phyloP scores from a whole-genome alignment of 768 basidiomycete species.

The Kwoniella sp. region DNA sequence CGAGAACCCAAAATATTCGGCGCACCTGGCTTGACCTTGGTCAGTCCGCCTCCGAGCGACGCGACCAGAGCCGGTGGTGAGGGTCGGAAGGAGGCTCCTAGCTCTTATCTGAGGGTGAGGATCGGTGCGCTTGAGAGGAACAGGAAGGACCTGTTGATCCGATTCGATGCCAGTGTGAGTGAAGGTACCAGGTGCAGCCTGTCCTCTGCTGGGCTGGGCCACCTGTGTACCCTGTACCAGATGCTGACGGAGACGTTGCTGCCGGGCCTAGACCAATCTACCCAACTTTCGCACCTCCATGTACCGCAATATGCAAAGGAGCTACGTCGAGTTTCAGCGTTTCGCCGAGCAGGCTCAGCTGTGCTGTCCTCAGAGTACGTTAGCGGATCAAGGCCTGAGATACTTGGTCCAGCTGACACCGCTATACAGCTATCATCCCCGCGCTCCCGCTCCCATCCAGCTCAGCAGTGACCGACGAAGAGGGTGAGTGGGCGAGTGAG shows the following conservation, averaged over 20 bases:
- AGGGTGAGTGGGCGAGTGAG: slow-evolving; percentile 52
- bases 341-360: slow-evolving; percentile 86
- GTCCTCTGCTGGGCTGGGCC: too few species aligned
- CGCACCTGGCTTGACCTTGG: slow-evolving; percentile 23
- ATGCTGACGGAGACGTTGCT: background rate
- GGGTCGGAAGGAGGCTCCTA: slow-evolving; percentile 13
- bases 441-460: slow-evolving; percentile 94
- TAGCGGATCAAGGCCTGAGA: background rate
- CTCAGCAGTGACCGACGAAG: slow-evolving; percentile 94
- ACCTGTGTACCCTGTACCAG: too few species aligned
- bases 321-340: slow-evolving; percentile 88
- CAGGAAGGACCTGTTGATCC: slow-evolving; percentile 85
- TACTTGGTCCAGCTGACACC: background rate
- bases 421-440: slow-evolving; percentile 66
- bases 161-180: slow-evolving; percentile 88
- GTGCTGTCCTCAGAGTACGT: slow-evolving; percentile 76
- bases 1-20: slow-evolving; percentile 41
- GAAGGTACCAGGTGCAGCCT: background rate
- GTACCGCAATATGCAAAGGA: slow-evolving; percentile 90
- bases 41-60: slow-evolving; percentile 14
- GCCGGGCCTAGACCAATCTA: slow-evolving; percentile 69
- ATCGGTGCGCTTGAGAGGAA: slow-evolving; percentile 91
- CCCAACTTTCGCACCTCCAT: slow-evolving; percentile 60
- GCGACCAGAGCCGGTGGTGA: background rate
- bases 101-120: slow-evolving; percentile 72